Conservation (phyloP, 768 basidiomycete species). For the Leucocoprinus sp. region DNA sequence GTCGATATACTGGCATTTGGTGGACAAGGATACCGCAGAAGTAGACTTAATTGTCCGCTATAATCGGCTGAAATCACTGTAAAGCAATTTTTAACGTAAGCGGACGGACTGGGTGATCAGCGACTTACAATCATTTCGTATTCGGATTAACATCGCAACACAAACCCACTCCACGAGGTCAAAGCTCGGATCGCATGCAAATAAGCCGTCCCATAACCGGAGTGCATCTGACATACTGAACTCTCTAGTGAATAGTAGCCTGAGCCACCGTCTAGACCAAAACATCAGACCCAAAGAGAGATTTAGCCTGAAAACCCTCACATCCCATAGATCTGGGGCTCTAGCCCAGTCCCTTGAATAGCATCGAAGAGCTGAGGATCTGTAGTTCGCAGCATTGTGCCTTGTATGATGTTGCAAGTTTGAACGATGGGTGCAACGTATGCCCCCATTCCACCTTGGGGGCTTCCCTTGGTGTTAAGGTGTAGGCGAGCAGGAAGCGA, state of each 20-base stretch:
- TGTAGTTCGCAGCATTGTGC: slow-evolving; percentile 57
- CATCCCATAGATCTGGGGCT: slow-evolving; percentile 97
- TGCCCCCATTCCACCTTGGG: slow-evolving; percentile 43
- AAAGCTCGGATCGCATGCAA: slow-evolving; percentile 77
- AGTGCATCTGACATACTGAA: slow-evolving; percentile 75
- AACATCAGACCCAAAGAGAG: slow-evolving; percentile 3
- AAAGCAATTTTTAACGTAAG: background rate
- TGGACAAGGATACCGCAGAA: slow-evolving; percentile 78
- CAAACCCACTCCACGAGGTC: slow-evolving; percentile 81
- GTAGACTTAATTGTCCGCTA: slow-evolving; percentile 70
- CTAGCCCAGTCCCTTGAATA: slow-evolving; percentile 75
- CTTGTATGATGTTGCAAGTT: slow-evolving; percentile 76
- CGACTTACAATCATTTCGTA: slow-evolving; percentile 76
- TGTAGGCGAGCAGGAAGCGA: slow-evolving; percentile 33
- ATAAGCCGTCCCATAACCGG: slow-evolving; percentile 92
- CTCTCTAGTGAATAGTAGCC: slow-evolving; percentile 90
- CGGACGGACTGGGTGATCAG: background rate
- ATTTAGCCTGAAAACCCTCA: slow-evolving; percentile 31
- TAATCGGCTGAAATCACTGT: slow-evolving; percentile 85
- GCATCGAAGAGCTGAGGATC: slow-evolving; percentile 75
- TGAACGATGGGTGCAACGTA: slow-evolving; percentile 82
- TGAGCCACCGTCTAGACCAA: slow-evolving; percentile 74
- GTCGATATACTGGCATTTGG: slow-evolving; percentile 26
- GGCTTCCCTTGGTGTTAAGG: slow-evolving; percentile 37
- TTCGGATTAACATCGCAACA: slow-evolving; percentile 90